phyloP scores from a whole-genome alignment of 2,329 filamentous ascomycete species.

The Triangularia verruculosa region DNA sequence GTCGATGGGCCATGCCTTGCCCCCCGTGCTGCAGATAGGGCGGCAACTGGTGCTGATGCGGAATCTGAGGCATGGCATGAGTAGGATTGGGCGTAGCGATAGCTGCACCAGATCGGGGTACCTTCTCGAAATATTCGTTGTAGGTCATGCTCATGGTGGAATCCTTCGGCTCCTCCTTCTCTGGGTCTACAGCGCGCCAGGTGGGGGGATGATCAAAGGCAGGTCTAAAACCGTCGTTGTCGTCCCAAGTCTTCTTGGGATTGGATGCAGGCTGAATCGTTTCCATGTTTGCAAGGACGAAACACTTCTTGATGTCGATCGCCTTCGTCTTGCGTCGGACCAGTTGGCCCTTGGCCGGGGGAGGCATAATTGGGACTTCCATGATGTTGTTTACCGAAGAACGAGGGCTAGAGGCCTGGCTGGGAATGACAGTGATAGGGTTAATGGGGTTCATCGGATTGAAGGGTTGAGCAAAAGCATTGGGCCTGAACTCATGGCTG shows the following conservation, averaged over 20 bases:
- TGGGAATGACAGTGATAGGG: conserved; percentile 41
- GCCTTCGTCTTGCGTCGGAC: conserved; percentile 70
- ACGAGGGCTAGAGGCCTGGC: conserved; percentile 69
- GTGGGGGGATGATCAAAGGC: conserved; percentile 82
- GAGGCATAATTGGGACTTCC: conserved; percentile 31
- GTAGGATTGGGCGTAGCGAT: conserved; percentile 67
- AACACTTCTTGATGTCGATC: conserved; percentile 67
- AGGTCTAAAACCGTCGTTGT: conserved; percentile 78
- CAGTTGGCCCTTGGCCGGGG: conserved; percentile 45
- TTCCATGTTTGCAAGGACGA: conserved; percentile 53
- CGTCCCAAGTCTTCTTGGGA: conserved; percentile 60
- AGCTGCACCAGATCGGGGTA: conserved; percentile 53
- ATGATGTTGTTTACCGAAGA: conserved; percentile 54
- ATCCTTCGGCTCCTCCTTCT: conserved; percentile 62
- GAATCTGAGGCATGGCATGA: conserved; percentile 67
- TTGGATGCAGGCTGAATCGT: conserved; percentile 50
- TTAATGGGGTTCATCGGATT: conserved; percentile 56
- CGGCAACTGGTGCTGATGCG: conserved; percentile 81
- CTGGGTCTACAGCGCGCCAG: conserved; percentile 71
- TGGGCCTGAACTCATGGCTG: conserved; percentile 80
- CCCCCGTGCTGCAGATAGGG: conserved; percentile 75
- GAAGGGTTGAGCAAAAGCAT: conserved; percentile 75
- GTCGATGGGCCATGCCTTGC: conserved; percentile 64
- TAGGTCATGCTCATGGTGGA: conserved; percentile 67
- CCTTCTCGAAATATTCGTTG: conserved; percentile 73